Evolutionary conservation across 108 stramenopile species (phyloP).

Genomic region (Licmophora abbreviata): DNA sequence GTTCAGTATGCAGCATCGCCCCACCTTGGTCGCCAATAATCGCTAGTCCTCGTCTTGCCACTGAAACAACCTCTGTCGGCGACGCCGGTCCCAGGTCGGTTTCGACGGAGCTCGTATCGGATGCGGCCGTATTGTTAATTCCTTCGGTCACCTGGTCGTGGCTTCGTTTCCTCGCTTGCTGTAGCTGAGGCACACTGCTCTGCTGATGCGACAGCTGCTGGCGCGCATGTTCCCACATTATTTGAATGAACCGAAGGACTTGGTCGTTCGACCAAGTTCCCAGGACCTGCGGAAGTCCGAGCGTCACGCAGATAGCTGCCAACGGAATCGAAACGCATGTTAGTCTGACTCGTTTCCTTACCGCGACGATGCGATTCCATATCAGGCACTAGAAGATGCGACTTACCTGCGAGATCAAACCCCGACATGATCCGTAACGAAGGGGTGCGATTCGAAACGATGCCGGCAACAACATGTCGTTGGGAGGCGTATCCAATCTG

Average conservation of each 20-base stretch:
- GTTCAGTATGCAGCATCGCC: slow-evolving; percentile 41
- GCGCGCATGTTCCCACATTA: slow-evolving; percentile 69
- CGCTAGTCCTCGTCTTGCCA: slow-evolving; percentile 63
- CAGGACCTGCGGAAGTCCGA: slow-evolving; percentile 65
- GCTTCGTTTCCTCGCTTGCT: background rate
- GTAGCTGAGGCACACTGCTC: background rate
- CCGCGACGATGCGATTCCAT: background rate
- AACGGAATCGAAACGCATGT: background rate
- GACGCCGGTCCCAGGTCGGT: slow-evolving; percentile 49
- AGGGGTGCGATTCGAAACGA: slow-evolving; percentile 63
- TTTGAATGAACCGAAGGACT: slow-evolving; percentile 65
- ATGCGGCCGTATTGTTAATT: slow-evolving; percentile 5
- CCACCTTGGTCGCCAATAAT: slow-evolving; percentile 43
- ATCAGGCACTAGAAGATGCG: background rate
- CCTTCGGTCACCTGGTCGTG: background rate
- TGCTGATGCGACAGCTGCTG: slow-evolving; percentile 13
- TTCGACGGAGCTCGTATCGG: slow-evolving; percentile 7
- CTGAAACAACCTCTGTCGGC: slow-evolving; percentile 67
- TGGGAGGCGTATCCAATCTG: slow-evolving; percentile 72
- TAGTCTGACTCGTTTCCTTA: background rate
- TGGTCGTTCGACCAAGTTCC: slow-evolving; percentile 76
- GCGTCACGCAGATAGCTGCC: slow-evolving; percentile 60
- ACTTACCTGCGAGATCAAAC: slow-evolving; percentile 71
- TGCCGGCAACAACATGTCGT: slow-evolving; percentile 76
- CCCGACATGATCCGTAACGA: slow-evolving; percentile 57